These are phyloP conservation scores for Aspergillus taichungensis DNA, from an alignment of 495 filamentous ascomycete genomes.

Conservation along the genomic window DNA sequence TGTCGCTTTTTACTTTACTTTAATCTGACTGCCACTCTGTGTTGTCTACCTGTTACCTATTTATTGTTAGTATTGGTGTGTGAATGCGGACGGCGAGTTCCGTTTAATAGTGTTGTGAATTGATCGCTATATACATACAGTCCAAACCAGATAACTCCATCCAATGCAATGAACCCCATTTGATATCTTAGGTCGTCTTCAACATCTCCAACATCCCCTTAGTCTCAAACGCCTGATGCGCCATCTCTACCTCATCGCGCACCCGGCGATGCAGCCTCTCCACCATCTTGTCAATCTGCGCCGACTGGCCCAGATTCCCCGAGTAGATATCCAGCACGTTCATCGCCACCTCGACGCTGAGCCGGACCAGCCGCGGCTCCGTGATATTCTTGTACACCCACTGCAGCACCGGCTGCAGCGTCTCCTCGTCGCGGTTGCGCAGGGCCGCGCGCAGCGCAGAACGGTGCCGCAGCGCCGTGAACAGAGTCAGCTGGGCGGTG, in stretches of 20 bases:
- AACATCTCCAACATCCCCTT: constrained; percentile 81
- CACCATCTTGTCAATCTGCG: constrained; percentile 61
- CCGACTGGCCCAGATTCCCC: constrained; percentile 63
- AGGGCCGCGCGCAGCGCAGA: constrained; percentile 79
- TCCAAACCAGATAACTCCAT: constrained; percentile 13
- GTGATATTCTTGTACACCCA: constrained; percentile 75
- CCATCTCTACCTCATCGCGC: constrained; percentile 65
- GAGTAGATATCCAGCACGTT: constrained; percentile 81
- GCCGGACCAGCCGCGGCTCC: constrained; percentile 65
- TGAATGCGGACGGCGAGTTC: no score
- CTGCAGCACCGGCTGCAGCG: constrained; percentile 68
- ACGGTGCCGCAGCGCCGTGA: constrained; percentile 79
- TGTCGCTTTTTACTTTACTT: not conserved
- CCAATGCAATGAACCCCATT: constrained; percentile 8
- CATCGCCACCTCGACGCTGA: constrained; percentile 72
- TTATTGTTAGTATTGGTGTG: no score
- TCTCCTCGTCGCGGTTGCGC: constrained; percentile 69
- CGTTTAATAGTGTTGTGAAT: not conserved
- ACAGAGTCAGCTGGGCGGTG: constrained; percentile 59
- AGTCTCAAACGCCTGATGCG: constrained; percentile 68
- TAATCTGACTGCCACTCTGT: no score
- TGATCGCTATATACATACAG: not conserved
- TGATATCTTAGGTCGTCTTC: constrained; percentile 23
- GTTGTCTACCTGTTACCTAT: no score
- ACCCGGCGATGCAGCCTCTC: constrained; percentile 57